A percentile compares a stretch with the other conserved stretches of the same genome.
Evolutionary conservation across 2,329 filamentous ascomycete genomes (phyloP).

Genomic region (Grosmannia huntii): DNA sequence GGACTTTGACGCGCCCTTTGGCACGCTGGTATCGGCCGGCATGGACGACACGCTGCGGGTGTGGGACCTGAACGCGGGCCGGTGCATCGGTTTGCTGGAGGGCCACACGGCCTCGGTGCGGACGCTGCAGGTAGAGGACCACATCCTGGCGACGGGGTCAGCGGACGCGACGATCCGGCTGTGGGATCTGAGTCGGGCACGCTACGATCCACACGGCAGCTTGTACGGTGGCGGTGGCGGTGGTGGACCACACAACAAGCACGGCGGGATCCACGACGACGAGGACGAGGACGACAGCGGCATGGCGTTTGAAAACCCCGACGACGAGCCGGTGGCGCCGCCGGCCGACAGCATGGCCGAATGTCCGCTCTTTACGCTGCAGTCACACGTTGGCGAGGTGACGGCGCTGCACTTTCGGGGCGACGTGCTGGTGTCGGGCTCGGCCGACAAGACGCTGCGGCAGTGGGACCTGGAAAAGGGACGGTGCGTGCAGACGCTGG

Average conservation of each 20-base stretch:
- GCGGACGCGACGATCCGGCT: constrained; percentile 88
- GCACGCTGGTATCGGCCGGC: constrained; percentile 82
- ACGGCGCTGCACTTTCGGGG: constrained; percentile 86
- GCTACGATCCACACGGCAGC: constrained; percentile 61
- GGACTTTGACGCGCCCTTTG: constrained; percentile 96
- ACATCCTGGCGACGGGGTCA: constrained; percentile 85
- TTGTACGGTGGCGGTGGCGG: constrained; percentile 38
- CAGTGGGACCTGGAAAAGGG: constrained; percentile 97
- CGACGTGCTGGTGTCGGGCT: constrained; percentile 85
- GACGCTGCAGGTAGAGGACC: constrained; percentile 86
- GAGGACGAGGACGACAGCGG: constrained; percentile 49
- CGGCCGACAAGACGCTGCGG: constrained; percentile 89
- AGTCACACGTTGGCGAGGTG: constrained; percentile 86
- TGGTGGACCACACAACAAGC: constrained; percentile 45
- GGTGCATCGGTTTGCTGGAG: constrained; percentile 83
- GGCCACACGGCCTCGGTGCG: constrained; percentile 91
- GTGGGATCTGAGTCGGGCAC: constrained; percentile 86
- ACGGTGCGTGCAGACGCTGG: constrained; percentile 92
- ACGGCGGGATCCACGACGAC: not conserved
- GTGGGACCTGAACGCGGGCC: constrained; percentile 89
- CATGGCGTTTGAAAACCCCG: constrained; percentile 59
- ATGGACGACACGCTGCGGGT: constrained; percentile 89
- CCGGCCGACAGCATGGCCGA: constrained; percentile 74
- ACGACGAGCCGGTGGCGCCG: constrained; percentile 55
- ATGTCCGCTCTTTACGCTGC: constrained; percentile 76